Conservation (phyloP, 2,329 filamentous ascomycete species). For the Cadophora malorum region DNA sequence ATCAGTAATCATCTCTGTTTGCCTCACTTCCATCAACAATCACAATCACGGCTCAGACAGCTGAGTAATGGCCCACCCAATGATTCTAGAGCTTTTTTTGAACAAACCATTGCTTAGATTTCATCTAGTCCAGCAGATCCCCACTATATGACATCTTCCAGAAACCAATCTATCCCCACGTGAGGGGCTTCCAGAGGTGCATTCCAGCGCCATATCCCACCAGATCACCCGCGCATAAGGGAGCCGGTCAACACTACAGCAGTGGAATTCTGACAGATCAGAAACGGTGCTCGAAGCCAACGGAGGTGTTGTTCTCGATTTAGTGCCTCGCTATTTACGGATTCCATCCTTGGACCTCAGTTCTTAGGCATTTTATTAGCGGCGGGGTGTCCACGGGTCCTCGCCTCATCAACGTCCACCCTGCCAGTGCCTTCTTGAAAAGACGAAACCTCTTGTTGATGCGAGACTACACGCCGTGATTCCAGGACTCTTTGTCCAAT, state of each 20-base stretch:
- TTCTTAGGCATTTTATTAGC: slow-evolving; percentile 32
- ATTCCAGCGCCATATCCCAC: neutral
- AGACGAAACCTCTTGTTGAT: slow-evolving; percentile 21
- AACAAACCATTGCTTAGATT: neutral
- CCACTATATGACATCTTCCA: slow-evolving; percentile 9
- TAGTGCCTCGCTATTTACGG: slow-evolving; percentile 27
- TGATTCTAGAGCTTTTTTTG: slow-evolving; percentile 1
- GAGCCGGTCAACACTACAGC: neutral
- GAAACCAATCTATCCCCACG: neutral
- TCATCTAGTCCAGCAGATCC: neutral
- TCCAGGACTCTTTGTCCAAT: slow-evolving; percentile 23
- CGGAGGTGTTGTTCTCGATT: slow-evolving; percentile 1
- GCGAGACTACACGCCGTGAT: slow-evolving; percentile 24
- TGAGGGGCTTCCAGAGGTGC: slow-evolving; percentile 6
- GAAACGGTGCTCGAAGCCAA: slow-evolving; percentile 8
- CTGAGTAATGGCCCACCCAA: slow-evolving; percentile 1
- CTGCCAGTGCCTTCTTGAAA: slow-evolving; percentile 12
- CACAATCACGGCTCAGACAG: neutral
- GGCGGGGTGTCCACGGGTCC: slow-evolving; percentile 26
- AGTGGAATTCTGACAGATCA: slow-evolving; percentile 2
- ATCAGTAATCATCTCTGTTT: neutral
- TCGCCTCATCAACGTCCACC: slow-evolving; percentile 31
- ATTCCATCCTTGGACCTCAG: slow-evolving; percentile 2
- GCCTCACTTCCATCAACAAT: neutral
- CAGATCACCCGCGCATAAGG: slow-evolving; percentile 3